Percentiles rank a stretch among this genome's conserved stretches.
These are phyloP conservation scores for Fagopyrum homotropicum DNA, from an alignment of 148 eudicot species.

Conservation along the genomic window DNA sequence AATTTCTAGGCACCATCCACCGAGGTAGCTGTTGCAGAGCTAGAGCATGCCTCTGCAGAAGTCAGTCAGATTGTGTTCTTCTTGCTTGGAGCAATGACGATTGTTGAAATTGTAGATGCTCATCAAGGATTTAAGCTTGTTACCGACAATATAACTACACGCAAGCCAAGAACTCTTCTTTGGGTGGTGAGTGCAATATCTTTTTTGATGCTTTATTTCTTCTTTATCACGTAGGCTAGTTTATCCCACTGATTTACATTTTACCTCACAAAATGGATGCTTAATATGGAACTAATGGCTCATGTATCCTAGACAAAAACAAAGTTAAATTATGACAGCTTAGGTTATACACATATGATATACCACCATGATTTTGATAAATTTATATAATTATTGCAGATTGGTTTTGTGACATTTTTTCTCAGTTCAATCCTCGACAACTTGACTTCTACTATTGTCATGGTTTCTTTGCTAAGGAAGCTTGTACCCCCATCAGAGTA, in stretches of 20 bases:
- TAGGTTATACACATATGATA: background rate
- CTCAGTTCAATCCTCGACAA: constrained; percentile 94
- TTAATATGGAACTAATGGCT: background rate
- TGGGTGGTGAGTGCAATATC: constrained; percentile 82
- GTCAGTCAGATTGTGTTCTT: constrained; percentile 97
- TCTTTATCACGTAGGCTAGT: constrained; percentile 4
- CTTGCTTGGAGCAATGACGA: constrained; percentile 98
- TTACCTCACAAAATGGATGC: background rate
- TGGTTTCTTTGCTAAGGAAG: constrained; percentile 91
- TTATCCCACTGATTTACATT: background rate
- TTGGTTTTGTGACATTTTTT: constrained; percentile 92
- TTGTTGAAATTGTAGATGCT: constrained; percentile 96
- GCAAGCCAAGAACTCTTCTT: constrained; percentile 81
- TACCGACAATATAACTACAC: constrained; percentile 95
- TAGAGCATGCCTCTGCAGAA: constrained; percentile 90
- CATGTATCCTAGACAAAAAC: background rate
- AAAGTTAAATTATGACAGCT: background rate
- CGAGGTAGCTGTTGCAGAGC: constrained; percentile 76
- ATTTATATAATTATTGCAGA: constrained; percentile 45
- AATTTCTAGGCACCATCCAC: constrained; percentile 85
- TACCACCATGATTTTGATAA: background rate
- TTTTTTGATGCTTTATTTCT: background rate
- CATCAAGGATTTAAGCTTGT: constrained; percentile 98
- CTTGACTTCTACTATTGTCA: constrained; percentile 92
- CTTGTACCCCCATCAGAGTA: constrained; percentile 87